Conservation (phyloP, 2,329 filamentous ascomycete species). For the Exophiala mesophila region DNA sequence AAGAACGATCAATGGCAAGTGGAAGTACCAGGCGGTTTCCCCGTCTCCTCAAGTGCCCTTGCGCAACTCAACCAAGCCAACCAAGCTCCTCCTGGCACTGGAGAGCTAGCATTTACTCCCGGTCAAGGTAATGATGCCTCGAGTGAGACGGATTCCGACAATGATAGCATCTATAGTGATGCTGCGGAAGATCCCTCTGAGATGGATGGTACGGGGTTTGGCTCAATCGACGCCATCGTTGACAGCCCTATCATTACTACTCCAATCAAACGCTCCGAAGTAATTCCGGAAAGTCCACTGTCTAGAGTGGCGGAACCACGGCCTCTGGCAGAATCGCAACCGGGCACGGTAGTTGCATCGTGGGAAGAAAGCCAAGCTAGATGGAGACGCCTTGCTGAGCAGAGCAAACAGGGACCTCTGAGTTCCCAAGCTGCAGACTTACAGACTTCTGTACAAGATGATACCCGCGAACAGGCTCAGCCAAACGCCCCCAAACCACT, state of each 20-base stretch:
- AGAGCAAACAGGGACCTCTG: slow-evolving; percentile 10
- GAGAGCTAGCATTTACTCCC: neutral
- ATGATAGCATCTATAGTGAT: slow-evolving; percentile 44
- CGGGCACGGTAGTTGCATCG: slow-evolving; percentile 8
- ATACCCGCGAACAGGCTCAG: neutral
- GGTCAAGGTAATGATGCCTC: slow-evolving; percentile 3
- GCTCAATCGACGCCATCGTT: slow-evolving; percentile 48
- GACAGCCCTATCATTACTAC: slow-evolving; percentile 29
- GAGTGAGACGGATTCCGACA: slow-evolving; percentile 22
- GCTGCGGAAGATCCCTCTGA: slow-evolving; percentile 31
- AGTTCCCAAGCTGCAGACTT: slow-evolving; percentile 1
- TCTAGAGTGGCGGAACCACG: slow-evolving; percentile 2
- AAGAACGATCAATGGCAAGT: slow-evolving; percentile 34
- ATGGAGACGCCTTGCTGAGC: slow-evolving; percentile 27
- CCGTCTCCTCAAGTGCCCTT: slow-evolving; percentile 29
- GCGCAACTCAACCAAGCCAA: slow-evolving; percentile 5
- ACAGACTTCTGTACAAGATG: neutral
- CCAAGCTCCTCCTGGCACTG: neutral
- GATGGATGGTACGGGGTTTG: slow-evolving; percentile 40
- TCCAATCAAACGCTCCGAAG: slow-evolving; percentile 3
- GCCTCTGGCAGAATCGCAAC: neutral
- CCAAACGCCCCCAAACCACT: neutral
- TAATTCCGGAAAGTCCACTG: slow-evolving; percentile 24
- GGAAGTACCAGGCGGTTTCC: slow-evolving; percentile 58
- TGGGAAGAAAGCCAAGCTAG: slow-evolving; percentile 30